phyloP scores from a whole-genome alignment of 2,329 filamentous ascomycete genomes.

The Niveomyces coronatus region DNA sequence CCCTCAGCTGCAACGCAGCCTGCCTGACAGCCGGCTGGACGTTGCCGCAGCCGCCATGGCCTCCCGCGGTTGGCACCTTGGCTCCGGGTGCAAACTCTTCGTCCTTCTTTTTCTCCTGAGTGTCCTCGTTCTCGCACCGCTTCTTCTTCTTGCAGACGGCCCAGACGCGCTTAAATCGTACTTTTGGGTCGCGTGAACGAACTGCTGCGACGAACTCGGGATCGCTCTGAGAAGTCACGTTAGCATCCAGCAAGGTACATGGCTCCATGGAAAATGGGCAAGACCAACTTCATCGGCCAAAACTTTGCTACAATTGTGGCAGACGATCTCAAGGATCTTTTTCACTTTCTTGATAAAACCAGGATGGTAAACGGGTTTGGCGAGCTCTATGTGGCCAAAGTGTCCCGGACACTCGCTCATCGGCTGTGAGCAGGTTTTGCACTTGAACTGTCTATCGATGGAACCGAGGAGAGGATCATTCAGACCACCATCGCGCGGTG shows the following conservation, averaged over 20 bases:
- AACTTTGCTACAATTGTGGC: slow-evolving; percentile 97
- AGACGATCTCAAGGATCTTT: slow-evolving; percentile 97
- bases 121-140: slow-evolving; percentile 71
- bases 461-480: slow-evolving; percentile 95
- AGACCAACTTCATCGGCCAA: slow-evolving; percentile 95
- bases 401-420: slow-evolving; percentile 96
- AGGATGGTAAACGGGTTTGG: slow-evolving; percentile 86
- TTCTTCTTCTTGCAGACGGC: slow-evolving; percentile 81
- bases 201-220: slow-evolving; percentile 74
- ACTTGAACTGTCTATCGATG: slow-evolving; percentile 91
- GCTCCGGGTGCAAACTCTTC: slow-evolving; percentile 53
- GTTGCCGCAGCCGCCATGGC: slow-evolving; percentile 91
- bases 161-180: slow-evolving; percentile 89
- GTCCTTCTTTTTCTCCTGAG: slow-evolving; percentile 57
- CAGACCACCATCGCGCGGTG: slow-evolving; percentile 81
- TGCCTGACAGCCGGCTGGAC: slow-evolving; percentile 79
- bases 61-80: slow-evolving; percentile 40
- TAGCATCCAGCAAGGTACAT: slow-evolving; percentile 48
- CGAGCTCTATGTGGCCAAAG: slow-evolving; percentile 97
- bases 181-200: slow-evolving; percentile 80
- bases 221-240: slow-evolving; percentile 61
- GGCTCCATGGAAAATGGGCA: slow-evolving; percentile 42
- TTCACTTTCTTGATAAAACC: slow-evolving; percentile 99
- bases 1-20: slow-evolving; percentile 74
- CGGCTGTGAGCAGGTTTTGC: slow-evolving; percentile 89